phyloP scores from a whole-genome alignment of 1,139 yeast genomes.

The Nakaseomyces glabratus region DNA sequence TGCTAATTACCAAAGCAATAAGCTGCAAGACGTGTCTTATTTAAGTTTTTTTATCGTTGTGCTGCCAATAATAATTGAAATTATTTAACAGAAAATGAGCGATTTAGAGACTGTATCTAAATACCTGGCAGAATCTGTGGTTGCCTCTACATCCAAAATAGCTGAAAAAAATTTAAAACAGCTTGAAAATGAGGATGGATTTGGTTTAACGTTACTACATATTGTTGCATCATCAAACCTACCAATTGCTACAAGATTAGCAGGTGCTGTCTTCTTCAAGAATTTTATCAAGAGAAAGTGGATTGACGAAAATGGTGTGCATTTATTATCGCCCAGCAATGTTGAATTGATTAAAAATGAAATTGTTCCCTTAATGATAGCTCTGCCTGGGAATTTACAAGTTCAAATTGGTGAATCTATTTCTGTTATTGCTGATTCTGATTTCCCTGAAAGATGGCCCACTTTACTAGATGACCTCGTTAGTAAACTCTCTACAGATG shows the following conservation, averaged over 20 bases:
- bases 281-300: conserved; percentile 77
- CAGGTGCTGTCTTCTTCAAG: conserved; percentile 86
- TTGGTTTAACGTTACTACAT: conserved; percentile 65
- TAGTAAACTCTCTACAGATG: conserved; percentile 45
- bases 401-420: conserved; percentile 91
- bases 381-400: conserved; percentile 66
- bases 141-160: conserved; percentile 42
- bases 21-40: too few relatives aligned
- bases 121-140: conserved; percentile 34
- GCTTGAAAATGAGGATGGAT: conserved; percentile 61
- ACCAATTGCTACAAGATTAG: conserved; percentile 56
- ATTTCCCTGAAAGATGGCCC: conserved; percentile 88
- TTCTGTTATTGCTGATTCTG: conserved; percentile 87
- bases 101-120: conserved; percentile 32
- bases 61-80: too few relatives aligned
- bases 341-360: conserved; percentile 62
- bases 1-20: too few relatives aligned
- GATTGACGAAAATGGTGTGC: conserved; percentile 83
- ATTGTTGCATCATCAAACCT: conserved; percentile 60
- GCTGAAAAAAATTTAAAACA: conserved; percentile 53
- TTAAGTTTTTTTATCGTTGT: too few relatives aligned
- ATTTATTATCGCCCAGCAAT: conserved; percentile 53
- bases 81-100: conserved; percentile 27
- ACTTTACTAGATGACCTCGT: conserved; percentile 70
- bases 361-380: conserved; percentile 74